These are phyloP conservation scores for Neopestalotiopsis sp. DNA, from an alignment of 2,329 filamentous ascomycete species.

Conservation along the genomic window DNA sequence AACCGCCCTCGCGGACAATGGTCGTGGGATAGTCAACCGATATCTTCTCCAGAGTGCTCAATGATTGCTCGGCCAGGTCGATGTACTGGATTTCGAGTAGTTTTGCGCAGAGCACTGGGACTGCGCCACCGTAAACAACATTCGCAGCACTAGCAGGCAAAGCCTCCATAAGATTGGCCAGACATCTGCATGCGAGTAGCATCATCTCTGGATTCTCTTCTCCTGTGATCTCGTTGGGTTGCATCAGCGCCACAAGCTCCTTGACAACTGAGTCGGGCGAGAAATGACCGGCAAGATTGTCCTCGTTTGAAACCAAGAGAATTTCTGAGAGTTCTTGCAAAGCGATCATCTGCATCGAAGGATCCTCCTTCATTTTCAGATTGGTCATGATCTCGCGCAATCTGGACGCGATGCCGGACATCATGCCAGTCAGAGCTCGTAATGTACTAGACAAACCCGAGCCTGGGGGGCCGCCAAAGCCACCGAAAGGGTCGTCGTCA, in stretches of 20 bases:
- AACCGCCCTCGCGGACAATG: conserved; percentile 92
- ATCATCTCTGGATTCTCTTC: conserved; percentile 97
- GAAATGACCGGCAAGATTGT: conserved; percentile 94
- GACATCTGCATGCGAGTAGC: conserved; percentile 92
- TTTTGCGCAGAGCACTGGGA: conserved; percentile 93
- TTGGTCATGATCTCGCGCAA: conserved; percentile 78
- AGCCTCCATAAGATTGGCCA: conserved; percentile 98
- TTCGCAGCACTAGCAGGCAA: conserved; percentile 90
- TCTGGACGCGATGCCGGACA: conserved; percentile 81
- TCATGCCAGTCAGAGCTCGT: conserved; percentile 87
- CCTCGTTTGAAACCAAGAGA: conserved; percentile 91
- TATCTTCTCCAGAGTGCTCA: conserved; percentile 97
- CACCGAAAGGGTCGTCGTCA: conserved; percentile 67
- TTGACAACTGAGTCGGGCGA: conserved; percentile 94
- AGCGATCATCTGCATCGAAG: conserved; percentile 87
- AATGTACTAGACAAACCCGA: conserved; percentile 79
- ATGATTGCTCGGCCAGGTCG: conserved; percentile 92
- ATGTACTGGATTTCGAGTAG: conserved; percentile 96
- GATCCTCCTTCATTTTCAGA: conserved; percentile 82
- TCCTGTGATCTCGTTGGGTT: conserved; percentile 78
- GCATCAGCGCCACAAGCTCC: conserved; percentile 90
- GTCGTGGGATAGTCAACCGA: conserved; percentile 93
- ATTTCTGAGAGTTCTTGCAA: conserved; percentile 93
- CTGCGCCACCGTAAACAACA: conserved; percentile 95
- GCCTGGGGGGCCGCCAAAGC: conserved; percentile 70